phyloP scores from a whole-genome alignment of 208 protist genomes.

The Acanthamoeba royreba region DNA sequence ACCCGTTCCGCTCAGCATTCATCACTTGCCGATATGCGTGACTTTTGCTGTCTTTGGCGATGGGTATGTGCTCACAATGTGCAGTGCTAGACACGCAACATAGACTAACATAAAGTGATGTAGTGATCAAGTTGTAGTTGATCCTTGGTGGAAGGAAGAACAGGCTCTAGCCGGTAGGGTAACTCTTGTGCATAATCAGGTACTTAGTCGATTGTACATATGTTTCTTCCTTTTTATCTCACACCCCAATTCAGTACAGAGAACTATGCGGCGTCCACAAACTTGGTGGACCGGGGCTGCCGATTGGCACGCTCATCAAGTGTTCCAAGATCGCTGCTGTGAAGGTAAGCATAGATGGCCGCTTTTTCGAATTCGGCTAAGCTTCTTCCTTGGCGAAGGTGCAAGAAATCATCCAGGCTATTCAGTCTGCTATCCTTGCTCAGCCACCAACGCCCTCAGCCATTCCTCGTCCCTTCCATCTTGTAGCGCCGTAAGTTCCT shows the following conservation, averaged over 20 bases:
- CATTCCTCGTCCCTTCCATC: background rate
- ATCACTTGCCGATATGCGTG: conserved; percentile 89
- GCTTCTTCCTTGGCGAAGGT: background rate
- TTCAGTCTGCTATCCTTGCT: background rate
- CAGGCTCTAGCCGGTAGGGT: conserved; percentile 64
- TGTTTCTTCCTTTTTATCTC: background rate
- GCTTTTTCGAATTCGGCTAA: background rate
- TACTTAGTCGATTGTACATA: background rate
- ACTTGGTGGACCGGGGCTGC: conserved; percentile 58
- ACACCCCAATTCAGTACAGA: conserved; percentile 28
- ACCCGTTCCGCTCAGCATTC: conserved; percentile 91
- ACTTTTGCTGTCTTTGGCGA: conserved; percentile 78
- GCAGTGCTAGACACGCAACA: too few species aligned
- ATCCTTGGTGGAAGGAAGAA: conserved; percentile 78
- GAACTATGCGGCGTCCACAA: conserved; percentile 79
- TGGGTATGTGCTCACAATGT: background rate
- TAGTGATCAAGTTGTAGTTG: conserved; percentile 63
- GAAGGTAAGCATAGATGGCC: conserved; percentile 58
- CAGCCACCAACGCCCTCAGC: background rate
- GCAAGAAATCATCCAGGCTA: background rate
- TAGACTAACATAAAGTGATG: too few species aligned
- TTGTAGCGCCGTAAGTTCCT: background rate
- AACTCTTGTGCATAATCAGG: conserved; percentile 70
- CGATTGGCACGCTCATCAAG: conserved; percentile 56
- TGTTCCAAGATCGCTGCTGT: conserved; percentile 69